Base-by-base conservation (phyloP, 148 eudicot species). In the Cornus kousa region DNA sequence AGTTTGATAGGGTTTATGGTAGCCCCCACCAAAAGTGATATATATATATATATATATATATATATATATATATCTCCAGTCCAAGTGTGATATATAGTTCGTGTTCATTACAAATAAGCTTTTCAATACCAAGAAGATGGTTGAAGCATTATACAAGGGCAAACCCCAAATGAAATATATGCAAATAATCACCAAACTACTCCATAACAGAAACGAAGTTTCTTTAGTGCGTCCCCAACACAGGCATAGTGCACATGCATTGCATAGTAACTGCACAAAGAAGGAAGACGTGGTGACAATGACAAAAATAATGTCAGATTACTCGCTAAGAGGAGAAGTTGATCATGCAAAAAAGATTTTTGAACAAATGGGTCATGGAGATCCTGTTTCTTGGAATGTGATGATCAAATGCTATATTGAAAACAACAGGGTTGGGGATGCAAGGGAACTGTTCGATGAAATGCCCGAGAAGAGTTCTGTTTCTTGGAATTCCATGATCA, bases 401-500 rank as follows among this genome's bases (percentile, higher is more conserved):
- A 83, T 86, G 86, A 86, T 82, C 48, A 74, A 28, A 75, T 70
- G 80, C 16, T 83, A 74, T 72, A 10, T 78, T 24, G 78, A 80
- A 16, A 80, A 80, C 72, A 70, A 59, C 7, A 74, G 72, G 68
- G 64, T 80, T 39, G 32, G 31, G 5, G 28, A 72, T 72, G 86
- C 88, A 22, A 81, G 84, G 48, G 65, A 80, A 6, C 65, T 86
- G 82, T 86, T 82, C 62, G 87, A 84, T 37, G 77, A 77, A 84
- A 82, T 84, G 82, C 82, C 84, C 37, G 83, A 71, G 2, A 80
- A 53, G 72, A 70, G 32, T 37, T 60, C 78, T 22, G 66, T 82
- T 68, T 77, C 80, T 43, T 87, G 79, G 83, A 82, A 79, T 67
- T 74, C 82, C 68, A 80, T 80, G 82, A 80, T 80, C 70, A 77